phyloP scores from a whole-genome alignment of 2,329 filamentous ascomycete genomes.

The Apiospora aurea region DNA sequence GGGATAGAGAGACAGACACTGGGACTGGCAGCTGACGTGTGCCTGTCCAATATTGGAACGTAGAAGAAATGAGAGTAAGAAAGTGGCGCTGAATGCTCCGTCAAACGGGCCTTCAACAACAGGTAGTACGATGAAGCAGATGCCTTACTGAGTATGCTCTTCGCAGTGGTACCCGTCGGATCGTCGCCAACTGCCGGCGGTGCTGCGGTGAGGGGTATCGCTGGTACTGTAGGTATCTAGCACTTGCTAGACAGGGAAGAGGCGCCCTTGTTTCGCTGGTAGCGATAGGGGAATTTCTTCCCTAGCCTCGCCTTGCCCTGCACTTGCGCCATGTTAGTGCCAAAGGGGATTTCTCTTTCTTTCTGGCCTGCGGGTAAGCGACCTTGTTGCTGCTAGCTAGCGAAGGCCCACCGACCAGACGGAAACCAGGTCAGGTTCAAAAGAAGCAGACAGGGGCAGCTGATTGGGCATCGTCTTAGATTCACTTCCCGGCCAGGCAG shows the following conservation, averaged over 20 bases:
- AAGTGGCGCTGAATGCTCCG: neutral
- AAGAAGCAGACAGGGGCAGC: neutral
- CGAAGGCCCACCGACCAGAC: conserved; percentile 2
- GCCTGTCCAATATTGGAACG: neutral
- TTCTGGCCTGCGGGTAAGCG: neutral
- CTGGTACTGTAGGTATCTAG: neutral
- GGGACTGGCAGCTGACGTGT: neutral
- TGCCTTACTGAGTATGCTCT: neutral
- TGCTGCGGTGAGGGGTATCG: conserved; percentile 15
- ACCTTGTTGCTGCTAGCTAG: neutral
- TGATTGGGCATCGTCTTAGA: conserved; percentile 16
- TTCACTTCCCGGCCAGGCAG: conserved; percentile 8
- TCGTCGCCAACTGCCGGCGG: conserved; percentile 24
- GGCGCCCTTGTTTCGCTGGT: conserved; percentile 8
- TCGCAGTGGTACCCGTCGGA: conserved; percentile 1
- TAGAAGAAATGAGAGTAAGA: neutral
- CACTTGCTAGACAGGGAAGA: conserved; percentile 8
- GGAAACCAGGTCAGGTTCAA: conserved; percentile 9
- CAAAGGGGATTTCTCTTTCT: neutral
- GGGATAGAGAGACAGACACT: neutral
- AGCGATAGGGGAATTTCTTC: conserved; percentile 24
- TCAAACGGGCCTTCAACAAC: neutral
- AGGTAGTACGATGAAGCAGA: neutral
- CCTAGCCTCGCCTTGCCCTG: neutral
- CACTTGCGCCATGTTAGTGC: neutral